These are phyloP conservation scores for grape (Vitis vinifera) DNA, from an alignment of 164 flowering plant genomes.

Conservation along the genomic window DNA sequence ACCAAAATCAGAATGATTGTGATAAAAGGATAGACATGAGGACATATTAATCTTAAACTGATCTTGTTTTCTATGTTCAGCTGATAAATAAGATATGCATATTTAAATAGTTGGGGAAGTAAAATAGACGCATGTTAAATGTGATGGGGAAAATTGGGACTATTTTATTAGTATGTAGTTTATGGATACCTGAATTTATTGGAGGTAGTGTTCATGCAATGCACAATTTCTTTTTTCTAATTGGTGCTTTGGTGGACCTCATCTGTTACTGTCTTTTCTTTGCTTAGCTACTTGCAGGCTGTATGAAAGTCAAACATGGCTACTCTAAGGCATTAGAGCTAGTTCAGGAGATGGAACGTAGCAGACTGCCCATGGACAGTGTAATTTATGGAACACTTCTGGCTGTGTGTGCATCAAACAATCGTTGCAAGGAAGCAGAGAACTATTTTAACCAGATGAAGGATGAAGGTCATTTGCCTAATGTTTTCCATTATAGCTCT, in stretches of 20 bases:
- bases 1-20: too few relatives aligned
- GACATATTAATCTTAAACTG: too few relatives aligned
- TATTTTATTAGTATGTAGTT: too few relatives aligned
- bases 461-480: conserved; percentile 74
- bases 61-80: too few relatives aligned
- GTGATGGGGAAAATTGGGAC: too few relatives aligned
- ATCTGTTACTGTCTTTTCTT: conserved; percentile 10
- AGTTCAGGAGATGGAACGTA: conserved; percentile 56
- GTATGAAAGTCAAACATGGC: conserved; percentile 69
- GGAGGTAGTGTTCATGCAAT: not conserved
- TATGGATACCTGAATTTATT: not conserved
- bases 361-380: conserved; percentile 61
- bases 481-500: conserved; percentile 83
- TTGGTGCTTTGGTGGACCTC: not conserved
- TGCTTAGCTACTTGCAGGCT: conserved; percentile 81
- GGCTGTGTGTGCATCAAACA: conserved; percentile 84
- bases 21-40: too few relatives aligned
- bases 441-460: conserved; percentile 66
- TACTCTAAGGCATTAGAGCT: conserved; percentile 72
- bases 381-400: conserved; percentile 79
- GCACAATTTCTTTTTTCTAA: not conserved
- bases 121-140: too few relatives aligned
- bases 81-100: too few relatives aligned
- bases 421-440: conserved; percentile 73
- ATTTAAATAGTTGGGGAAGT: too few relatives aligned